Conservation (phyloP, 257 asterid genomes). For the Solanum medicagineum region DNA sequence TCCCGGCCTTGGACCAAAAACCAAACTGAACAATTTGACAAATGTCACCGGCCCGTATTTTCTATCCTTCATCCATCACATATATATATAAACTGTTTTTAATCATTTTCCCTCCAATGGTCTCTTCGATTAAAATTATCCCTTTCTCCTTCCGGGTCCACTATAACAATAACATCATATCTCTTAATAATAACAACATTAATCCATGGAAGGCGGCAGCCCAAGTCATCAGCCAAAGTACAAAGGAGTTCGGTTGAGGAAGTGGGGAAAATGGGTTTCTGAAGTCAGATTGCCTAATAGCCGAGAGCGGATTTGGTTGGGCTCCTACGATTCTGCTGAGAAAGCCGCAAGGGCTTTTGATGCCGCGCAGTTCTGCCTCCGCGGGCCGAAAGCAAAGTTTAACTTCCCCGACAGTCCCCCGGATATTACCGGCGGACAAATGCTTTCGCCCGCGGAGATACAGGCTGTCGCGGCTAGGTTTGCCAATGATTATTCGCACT, state of each 20-base stretch:
- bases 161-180: neutral
- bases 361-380: constrained; percentile 11
- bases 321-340: constrained; percentile 5
- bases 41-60: neutral
- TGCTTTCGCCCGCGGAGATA: constrained; percentile 1
- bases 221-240: neutral
- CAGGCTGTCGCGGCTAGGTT: constrained; percentile 6
- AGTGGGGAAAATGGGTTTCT: constrained; percentile 18
- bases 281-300: constrained; percentile 10
- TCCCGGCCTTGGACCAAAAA: neutral
- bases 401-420: constrained; percentile 9
- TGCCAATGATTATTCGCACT: neutral
- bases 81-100: neutral
- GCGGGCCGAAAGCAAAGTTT: constrained; percentile 8
- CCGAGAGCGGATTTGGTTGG: constrained; percentile 13
- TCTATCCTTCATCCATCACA: neutral
- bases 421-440: neutral
- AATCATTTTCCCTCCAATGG: neutral
- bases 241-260: constrained; percentile 12
- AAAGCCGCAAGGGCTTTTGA: constrained; percentile 17
- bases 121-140: neutral
- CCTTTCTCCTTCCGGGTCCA: neutral
- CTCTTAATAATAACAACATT: neutral
- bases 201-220: neutral
- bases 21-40: neutral